phyloP scores from a whole-genome alignment of 345 rosid species.

The Anastatica hierochuntica region DNA sequence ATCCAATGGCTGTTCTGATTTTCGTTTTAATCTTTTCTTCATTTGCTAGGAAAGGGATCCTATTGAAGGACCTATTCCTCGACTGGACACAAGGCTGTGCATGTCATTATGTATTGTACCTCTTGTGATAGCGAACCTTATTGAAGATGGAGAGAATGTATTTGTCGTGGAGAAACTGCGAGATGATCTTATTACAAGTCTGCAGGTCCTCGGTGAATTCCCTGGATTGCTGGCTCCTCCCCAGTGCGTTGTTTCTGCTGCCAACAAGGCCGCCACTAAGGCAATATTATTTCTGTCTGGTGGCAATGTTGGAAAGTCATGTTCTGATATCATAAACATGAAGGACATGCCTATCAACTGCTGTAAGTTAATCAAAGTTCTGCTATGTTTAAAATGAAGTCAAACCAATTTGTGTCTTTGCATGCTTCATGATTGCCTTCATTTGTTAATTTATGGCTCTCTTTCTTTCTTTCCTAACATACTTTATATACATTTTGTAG shows the following conservation, averaged over 20 bases:
- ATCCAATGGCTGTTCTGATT: slow-evolving; percentile 10
- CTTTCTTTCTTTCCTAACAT: slow-evolving; percentile 9
- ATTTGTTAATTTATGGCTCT: not conserved
- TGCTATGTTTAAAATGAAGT: not conserved
- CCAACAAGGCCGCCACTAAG: slow-evolving; percentile 87
- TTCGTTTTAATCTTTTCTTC: not conserved
- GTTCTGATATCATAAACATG: slow-evolving; percentile 60
- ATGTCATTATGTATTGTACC: slow-evolving; percentile 74
- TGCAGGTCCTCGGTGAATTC: slow-evolving; percentile 76
- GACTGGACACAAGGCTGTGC: slow-evolving; percentile 74
- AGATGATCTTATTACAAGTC: slow-evolving; percentile 56
- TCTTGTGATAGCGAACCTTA: slow-evolving; percentile 67
- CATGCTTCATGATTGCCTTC: not conserved
- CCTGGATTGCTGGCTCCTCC: slow-evolving; percentile 87
- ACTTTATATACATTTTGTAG: slow-evolving; percentile 34
- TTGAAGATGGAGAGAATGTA: slow-evolving; percentile 67
- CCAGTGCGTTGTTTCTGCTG: slow-evolving; percentile 56
- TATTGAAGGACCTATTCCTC: slow-evolving; percentile 86
- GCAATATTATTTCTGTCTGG: slow-evolving; percentile 77
- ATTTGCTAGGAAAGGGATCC: slow-evolving; percentile 77
- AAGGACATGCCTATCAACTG: slow-evolving; percentile 73
- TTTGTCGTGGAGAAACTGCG: slow-evolving; percentile 30
- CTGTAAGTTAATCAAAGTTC: slow-evolving; percentile 47
- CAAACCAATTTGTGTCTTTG: not conserved
- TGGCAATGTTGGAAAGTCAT: slow-evolving; percentile 48